A percentile compares a stretch with the other conserved stretches of the same genome.
Evolutionary conservation across 805 yeast genomes (phyloP).

Genomic region (Metschnikowia borealis): DNA sequence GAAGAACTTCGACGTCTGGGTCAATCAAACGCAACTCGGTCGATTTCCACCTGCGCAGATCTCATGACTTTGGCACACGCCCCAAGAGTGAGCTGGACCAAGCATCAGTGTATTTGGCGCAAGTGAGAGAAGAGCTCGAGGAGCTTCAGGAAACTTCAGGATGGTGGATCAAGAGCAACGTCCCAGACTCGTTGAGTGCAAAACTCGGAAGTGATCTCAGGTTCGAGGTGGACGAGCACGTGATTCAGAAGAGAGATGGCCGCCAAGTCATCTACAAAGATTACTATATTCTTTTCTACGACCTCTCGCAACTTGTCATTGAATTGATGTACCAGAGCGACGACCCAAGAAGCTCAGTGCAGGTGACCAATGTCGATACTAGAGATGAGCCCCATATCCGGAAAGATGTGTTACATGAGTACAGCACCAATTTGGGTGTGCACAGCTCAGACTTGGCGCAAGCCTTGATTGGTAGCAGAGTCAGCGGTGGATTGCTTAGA

Average conservation of each 20-base stretch:
- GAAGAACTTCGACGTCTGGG: slow-evolving; percentile 17
- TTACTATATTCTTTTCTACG: slow-evolving; percentile 68
- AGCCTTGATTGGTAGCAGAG: slow-evolving; percentile 29
- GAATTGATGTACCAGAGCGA: slow-evolving; percentile 52
- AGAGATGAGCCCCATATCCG: slow-evolving; percentile 43
- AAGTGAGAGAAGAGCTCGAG: slow-evolving; percentile 29
- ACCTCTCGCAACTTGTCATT: slow-evolving; percentile 62
- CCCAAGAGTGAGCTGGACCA: slow-evolving; percentile 22
- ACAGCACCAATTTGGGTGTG: slow-evolving; percentile 49
- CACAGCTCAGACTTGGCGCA: slow-evolving; percentile 38
- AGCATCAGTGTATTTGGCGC: slow-evolving; percentile 25
- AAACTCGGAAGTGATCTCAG: slow-evolving; percentile 47
- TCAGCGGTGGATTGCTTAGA: slow-evolving; percentile 26
- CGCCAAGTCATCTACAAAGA: slow-evolving; percentile 50
- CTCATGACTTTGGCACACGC: slow-evolving; percentile 5
- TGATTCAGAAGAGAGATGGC: slow-evolving; percentile 54
- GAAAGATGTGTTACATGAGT: slow-evolving; percentile 47
- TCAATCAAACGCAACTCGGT: slow-evolving; percentile 8
- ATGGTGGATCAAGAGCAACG: slow-evolving; percentile 67
- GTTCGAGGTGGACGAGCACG: slow-evolving; percentile 62
- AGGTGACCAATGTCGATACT: slow-evolving; percentile 23
- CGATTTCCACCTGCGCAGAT: slow-evolving; percentile 7
- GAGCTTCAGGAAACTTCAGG: slow-evolving; percentile 25
- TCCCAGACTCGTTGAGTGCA: slow-evolving; percentile 50
- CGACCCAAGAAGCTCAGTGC: slow-evolving; percentile 51